phyloP scores from a whole-genome alignment of 305 asterid genomes.

The Fraxinus ornus region DNA sequence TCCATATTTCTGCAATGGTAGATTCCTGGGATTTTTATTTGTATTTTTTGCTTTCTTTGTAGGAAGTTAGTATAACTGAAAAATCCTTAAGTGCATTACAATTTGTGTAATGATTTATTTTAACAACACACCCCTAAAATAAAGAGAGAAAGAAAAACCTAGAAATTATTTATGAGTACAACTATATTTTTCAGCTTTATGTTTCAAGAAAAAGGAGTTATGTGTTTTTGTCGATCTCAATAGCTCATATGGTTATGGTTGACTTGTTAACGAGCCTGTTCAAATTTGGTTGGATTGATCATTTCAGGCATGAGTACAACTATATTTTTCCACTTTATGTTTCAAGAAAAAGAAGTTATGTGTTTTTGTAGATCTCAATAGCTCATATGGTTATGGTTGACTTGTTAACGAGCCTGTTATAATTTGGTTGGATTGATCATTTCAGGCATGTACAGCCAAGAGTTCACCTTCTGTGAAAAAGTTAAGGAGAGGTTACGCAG shows the following conservation, averaged over 20 bases:
- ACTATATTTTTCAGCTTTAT: neutral
- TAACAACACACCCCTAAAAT: constrained; percentile 8
- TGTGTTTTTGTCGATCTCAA: neutral
- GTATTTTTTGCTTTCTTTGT: neutral
- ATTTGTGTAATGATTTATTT: neutral
- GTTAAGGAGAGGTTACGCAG: constrained; percentile 86
- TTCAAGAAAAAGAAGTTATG: neutral
- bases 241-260: neutral
- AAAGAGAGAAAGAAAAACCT: neutral
- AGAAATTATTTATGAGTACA: neutral
- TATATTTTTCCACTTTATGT: neutral
- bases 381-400: constrained; percentile 4
- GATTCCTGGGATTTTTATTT: neutral
- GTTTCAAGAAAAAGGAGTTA: neutral
- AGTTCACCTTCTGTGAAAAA: constrained; percentile 89
- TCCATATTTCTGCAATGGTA: neutral
- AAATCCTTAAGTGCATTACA: neutral
- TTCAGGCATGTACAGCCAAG: constrained; percentile 75
- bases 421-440: constrained; percentile 32
- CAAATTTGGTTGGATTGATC: constrained; percentile 29
- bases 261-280: constrained; percentile 16
- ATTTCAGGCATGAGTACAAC: constrained; percentile 48
- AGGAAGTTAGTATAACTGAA: constrained; percentile 9
- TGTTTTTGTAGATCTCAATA: neutral
- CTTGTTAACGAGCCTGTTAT: constrained; percentile 13